Percentiles rank a stretch among this genome's conserved stretches.
Evolutionary conservation across 352 stramenopile species (phyloP).

Genomic region (Saprolegnia diclina): DNA sequence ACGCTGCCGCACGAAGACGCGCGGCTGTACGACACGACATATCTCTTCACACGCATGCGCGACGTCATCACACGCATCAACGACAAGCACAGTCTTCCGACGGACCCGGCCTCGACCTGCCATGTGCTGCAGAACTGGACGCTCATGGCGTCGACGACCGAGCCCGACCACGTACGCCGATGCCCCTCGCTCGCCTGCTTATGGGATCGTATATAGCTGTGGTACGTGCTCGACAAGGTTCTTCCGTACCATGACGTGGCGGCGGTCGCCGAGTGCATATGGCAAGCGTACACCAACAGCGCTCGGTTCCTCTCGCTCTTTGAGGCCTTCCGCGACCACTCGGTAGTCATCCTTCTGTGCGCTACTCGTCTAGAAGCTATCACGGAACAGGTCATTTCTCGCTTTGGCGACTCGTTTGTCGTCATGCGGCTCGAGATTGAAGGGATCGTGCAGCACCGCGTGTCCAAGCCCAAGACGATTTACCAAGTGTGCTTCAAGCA

Average conservation of each 20-base stretch:
- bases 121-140: conserved; percentile 1
- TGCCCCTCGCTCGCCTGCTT: neutral
- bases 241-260: neutral
- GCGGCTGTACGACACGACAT: conserved; percentile 13
- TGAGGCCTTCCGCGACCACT: conserved; percentile 2
- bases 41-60: conserved; percentile 3
- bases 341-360: neutral
- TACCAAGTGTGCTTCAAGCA: conserved; percentile 2
- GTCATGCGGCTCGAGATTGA: conserved; percentile 7
- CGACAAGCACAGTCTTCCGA: neutral
- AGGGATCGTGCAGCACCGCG: neutral
- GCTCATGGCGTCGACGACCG: neutral
- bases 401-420: neutral
- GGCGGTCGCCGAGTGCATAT: neutral
- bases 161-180: conserved; percentile 2
- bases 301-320: neutral
- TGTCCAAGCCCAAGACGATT: neutral
- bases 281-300: conserved; percentile 5
- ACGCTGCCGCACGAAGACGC: neutral
- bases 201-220: neutral
- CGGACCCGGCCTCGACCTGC: neutral
- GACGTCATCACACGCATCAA: conserved; percentile 8
- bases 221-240: neutral
- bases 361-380: no score
- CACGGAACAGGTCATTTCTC: neutral